A percentile compares a stretch with the other conserved stretches of the same genome.
phyloP scores from a whole-genome alignment of 2,329 filamentous ascomycete genomes.

The Trichoderma koningiopsis region DNA sequence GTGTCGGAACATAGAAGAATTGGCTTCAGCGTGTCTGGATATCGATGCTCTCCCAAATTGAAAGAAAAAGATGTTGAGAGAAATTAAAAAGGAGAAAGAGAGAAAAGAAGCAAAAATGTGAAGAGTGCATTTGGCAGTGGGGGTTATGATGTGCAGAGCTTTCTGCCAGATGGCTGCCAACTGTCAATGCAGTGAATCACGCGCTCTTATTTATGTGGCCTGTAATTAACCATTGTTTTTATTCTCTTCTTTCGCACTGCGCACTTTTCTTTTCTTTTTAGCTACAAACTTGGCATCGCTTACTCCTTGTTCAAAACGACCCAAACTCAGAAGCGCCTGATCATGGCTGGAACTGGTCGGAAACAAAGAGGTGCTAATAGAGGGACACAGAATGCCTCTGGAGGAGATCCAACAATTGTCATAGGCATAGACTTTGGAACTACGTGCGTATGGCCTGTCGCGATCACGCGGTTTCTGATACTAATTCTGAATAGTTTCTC shows the following conservation, averaged over 20 bases:
- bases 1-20: background rate
- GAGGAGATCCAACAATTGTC: conserved; percentile 32
- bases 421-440: conserved; percentile 52
- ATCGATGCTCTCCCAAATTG: too few relatives aligned
- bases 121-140: too few relatives aligned
- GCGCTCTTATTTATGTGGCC: background rate
- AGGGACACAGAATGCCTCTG: background rate
- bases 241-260: background rate
- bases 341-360: background rate
- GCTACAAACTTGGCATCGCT: background rate
- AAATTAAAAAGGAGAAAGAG: background rate
- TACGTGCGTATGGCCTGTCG: conserved; percentile 37
- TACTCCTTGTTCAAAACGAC: too few relatives aligned
- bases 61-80: too few relatives aligned
- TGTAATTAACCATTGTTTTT: background rate
- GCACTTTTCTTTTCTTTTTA: too few relatives aligned
- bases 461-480: background rate
- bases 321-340: background rate
- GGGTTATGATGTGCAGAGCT: background rate
- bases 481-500: conserved; percentile 38
- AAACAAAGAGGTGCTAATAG: background rate
- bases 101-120: background rate
- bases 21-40: background rate
- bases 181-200: background rate
- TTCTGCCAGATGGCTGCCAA: background rate